Percentiles rank a stretch among this genome's conserved stretches.
These are phyloP conservation scores for Podospora tetraspora DNA, from an alignment of 495 filamentous ascomycete species.

Conservation along the genomic window DNA sequence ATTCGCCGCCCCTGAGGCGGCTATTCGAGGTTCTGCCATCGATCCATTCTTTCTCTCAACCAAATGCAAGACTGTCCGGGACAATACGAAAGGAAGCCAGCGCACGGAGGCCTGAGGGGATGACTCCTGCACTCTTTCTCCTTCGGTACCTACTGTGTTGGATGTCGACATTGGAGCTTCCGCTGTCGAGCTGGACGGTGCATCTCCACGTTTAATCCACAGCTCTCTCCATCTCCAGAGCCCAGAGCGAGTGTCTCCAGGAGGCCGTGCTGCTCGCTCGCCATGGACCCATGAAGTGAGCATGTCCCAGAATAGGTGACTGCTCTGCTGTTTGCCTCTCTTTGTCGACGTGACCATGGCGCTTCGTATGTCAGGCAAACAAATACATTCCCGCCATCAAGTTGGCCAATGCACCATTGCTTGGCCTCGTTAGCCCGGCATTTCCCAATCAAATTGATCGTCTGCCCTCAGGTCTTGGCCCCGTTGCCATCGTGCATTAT, in stretches of 20 bases:
- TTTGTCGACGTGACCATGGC: background rate
- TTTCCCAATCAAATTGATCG: background rate
- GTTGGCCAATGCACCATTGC: background rate
- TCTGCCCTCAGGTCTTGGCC: background rate
- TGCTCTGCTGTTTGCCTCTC: background rate
- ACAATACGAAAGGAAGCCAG: background rate
- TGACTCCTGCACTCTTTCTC: background rate
- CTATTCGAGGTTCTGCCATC: slow-evolving; percentile 32
- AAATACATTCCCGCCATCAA: background rate
- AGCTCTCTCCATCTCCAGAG: background rate
- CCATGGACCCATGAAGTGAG: background rate
- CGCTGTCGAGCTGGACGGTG: background rate
- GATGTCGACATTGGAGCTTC: background rate
- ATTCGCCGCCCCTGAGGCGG: slow-evolving; percentile 24
- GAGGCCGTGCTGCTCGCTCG: background rate
- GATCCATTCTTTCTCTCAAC: background rate
- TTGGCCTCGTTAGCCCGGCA: background rate
- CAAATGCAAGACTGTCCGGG: background rate
- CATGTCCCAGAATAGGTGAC: background rate
- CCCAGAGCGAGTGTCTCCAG: background rate
- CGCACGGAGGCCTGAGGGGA: background rate
- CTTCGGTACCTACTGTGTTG: background rate
- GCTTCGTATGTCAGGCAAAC: background rate
- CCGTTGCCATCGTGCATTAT: background rate
- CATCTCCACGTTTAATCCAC: background rate